Conservation (phyloP, 75 land plant genomes). For the Isoetes taiwanensis region DNA sequence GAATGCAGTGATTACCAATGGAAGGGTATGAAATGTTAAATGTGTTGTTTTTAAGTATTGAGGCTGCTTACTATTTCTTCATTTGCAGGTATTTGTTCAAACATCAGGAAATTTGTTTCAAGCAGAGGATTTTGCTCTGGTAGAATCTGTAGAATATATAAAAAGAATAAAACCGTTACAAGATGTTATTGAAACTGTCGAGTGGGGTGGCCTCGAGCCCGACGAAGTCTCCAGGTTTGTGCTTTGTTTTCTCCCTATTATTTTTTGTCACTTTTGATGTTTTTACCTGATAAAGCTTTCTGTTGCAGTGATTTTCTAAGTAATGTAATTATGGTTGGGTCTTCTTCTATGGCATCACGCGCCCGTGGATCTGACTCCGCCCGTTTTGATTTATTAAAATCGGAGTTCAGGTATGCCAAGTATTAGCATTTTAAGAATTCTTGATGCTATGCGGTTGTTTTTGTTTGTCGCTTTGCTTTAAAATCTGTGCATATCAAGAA, state of each 20-base stretch:
- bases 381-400: conserved; percentile 67
- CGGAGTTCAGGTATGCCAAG: conserved; percentile 35
- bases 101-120: conserved; percentile 30
- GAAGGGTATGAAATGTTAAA: conserved; percentile 46
- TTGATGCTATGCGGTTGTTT: too few relatives aligned
- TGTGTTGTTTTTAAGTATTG: neutral
- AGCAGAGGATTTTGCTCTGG: conserved; percentile 67
- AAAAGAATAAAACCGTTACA: conserved; percentile 50
- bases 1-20: conserved; percentile 81
- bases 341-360: conserved; percentile 72
- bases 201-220: conserved; percentile 66
- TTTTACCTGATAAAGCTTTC: neutral
- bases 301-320: conserved; percentile 75
- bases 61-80: neutral
- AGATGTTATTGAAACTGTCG: conserved; percentile 52
- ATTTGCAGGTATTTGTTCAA: conserved; percentile 36
- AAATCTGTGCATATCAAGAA: neutral
- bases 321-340: conserved; percentile 61
- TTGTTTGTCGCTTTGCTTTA: too few relatives aligned
- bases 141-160: conserved; percentile 69
- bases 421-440: too few relatives aligned
- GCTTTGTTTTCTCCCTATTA: neutral
- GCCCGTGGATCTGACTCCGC: conserved; percentile 73
- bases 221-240: conserved; percentile 72
- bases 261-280: neutral